Conservation (phyloP, 352 stramenopile genomes). For the Phytophthora europaea region DNA sequence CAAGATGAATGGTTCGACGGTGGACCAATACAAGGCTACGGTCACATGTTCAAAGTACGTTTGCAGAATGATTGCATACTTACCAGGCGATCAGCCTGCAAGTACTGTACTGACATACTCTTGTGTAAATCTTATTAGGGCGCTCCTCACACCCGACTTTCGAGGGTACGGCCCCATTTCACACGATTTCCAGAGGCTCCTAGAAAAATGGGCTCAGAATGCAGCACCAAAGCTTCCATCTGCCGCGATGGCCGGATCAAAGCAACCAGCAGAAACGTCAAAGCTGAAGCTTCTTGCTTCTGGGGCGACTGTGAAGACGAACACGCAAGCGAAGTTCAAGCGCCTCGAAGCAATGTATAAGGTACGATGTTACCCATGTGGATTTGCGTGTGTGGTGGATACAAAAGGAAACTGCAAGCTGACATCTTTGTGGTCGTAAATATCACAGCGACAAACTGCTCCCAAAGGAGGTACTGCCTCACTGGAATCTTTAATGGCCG, state of each 20-base stretch:
- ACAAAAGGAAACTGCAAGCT: background rate
- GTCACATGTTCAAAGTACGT: slow-evolving; percentile 86
- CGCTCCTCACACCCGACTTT: slow-evolving; percentile 60
- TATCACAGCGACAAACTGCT: slow-evolving; percentile 40
- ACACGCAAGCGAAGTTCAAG: slow-evolving; percentile 62
- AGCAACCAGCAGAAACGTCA: slow-evolving; percentile 19
- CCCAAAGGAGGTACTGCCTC: slow-evolving; percentile 43
- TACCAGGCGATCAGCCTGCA: background rate
- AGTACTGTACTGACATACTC: slow-evolving; percentile 11
- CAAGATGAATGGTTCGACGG: slow-evolving; percentile 53
- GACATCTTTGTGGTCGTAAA: slow-evolving; percentile 8
- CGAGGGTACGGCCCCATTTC: slow-evolving; percentile 69
- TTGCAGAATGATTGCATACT: background rate
- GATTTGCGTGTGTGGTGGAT: background rate
- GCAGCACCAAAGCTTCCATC: slow-evolving; percentile 40
- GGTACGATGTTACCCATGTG: slow-evolving; percentile 40
- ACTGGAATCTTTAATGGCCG: slow-evolving; percentile 54
- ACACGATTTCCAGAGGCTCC: slow-evolving; percentile 62
- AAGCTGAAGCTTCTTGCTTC: slow-evolving; percentile 61
- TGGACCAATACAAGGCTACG: slow-evolving; percentile 87
- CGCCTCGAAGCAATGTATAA: slow-evolving; percentile 76
- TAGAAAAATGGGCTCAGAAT: slow-evolving; percentile 76
- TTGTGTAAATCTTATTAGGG: slow-evolving; percentile 40
- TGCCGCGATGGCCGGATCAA: slow-evolving; percentile 18
- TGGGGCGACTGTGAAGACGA: slow-evolving; percentile 56